Percentiles rank a stretch among this genome's conserved stretches.
Conservation (phyloP, 305 asterid species). For the Fraxinus velutina region DNA sequence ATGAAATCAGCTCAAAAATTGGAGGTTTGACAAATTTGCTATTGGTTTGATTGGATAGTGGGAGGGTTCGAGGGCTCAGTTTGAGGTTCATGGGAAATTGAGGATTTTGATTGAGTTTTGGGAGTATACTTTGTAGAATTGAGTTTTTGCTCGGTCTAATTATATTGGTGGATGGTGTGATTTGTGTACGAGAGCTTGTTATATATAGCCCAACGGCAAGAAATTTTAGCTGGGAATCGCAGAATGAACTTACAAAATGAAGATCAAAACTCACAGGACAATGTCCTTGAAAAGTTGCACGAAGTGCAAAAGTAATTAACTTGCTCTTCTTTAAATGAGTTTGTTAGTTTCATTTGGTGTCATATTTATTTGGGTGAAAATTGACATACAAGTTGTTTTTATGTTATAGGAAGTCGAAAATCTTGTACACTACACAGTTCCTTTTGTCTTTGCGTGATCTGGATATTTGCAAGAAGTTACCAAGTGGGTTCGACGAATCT, state of each 20-base stretch:
- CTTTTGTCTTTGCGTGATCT: slow-evolving; percentile 59
- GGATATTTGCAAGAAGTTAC: slow-evolving; percentile 80
- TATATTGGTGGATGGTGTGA: slow-evolving; percentile 12
- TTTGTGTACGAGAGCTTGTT: slow-evolving; percentile 15
- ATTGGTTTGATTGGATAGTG: not conserved
- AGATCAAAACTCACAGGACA: slow-evolving; percentile 26
- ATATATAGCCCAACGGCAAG: not conserved
- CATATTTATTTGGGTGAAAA: not conserved
- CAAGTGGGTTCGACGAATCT: slow-evolving; percentile 56
- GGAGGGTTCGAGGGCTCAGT: not conserved
- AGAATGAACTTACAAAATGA: slow-evolving; percentile 44
- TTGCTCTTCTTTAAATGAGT: not conserved
- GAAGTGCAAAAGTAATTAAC: slow-evolving; percentile 28
- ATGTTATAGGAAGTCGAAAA: slow-evolving; percentile 57
- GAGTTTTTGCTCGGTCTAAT: not conserved
- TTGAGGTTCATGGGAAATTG: not conserved
- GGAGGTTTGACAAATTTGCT: not conserved
- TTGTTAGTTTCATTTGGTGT: not conserved
- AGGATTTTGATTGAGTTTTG: slow-evolving; percentile 2
- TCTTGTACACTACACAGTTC: slow-evolving; percentile 62
- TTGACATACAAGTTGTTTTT: slow-evolving; percentile 24
- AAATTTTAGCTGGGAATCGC: slow-evolving; percentile 2
- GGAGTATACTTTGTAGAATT: not conserved
- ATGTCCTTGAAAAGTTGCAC: slow-evolving; percentile 14
- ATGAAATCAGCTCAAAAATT: not conserved